A percentile compares a stretch with the other conserved stretches of the same genome.
Evolutionary conservation across 805 yeast genomes (phyloP).

Genomic region (Metschnikowia cerradonensis): DNA sequence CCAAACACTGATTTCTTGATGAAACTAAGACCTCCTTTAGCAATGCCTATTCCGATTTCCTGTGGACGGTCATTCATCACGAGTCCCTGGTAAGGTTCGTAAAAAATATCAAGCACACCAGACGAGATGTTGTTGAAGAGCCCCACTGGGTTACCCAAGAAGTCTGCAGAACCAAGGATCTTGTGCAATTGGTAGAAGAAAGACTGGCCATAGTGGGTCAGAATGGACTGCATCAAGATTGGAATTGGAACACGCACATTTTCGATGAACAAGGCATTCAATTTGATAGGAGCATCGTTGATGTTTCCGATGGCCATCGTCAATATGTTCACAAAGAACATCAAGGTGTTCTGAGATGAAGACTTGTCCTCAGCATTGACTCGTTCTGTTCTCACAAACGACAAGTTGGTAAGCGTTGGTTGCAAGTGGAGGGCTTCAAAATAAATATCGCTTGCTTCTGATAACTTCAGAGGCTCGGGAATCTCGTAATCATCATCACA

Average conservation of each 20-base stretch:
- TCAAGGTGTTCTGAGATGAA: constrained; percentile 60
- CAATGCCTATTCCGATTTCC: constrained; percentile 90
- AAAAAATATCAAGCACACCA: constrained; percentile 93
- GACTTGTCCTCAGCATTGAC: constrained; percentile 61
- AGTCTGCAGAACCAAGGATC: constrained; percentile 92
- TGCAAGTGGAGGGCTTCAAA: constrained; percentile 91
- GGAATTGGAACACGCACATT: constrained; percentile 86
- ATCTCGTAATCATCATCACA: constrained; percentile 61
- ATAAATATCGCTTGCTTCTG: constrained; percentile 69
- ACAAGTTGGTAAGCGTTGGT: constrained; percentile 82
- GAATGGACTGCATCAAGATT: constrained; percentile 61
- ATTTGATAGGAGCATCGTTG: constrained; percentile 90
- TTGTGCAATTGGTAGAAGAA: constrained; percentile 89
- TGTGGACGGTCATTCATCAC: constrained; percentile 93
- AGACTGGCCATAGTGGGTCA: constrained; percentile 87
- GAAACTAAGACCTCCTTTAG: constrained; percentile 94
- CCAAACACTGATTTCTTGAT: constrained; percentile 94
- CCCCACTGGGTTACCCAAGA: constrained; percentile 96
- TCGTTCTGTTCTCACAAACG: constrained; percentile 86
- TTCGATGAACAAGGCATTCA: constrained; percentile 83
- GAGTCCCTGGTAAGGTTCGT: constrained; percentile 96
- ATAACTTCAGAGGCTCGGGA: constrained; percentile 62
- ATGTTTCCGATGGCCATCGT: constrained; percentile 97
- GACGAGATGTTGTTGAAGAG: constrained; percentile 88
- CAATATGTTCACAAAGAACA: constrained; percentile 76